Percentiles rank a stretch among this genome's conserved stretches.
These are phyloP conservation scores for Cladorrhinum sp. DNA, from an alignment of 2,329 filamentous ascomycete species.

Conservation along the genomic window DNA sequence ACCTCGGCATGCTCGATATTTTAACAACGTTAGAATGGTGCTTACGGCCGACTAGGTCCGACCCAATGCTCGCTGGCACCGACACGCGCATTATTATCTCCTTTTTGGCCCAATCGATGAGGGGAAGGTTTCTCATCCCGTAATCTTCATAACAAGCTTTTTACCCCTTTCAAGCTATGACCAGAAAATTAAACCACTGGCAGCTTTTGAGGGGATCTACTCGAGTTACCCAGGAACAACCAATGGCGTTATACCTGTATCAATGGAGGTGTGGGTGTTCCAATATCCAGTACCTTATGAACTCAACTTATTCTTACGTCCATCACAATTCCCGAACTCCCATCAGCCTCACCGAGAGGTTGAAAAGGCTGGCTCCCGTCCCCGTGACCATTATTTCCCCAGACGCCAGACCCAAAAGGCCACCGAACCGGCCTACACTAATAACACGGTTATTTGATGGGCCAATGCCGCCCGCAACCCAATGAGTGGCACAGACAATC, in stretches of 20 bases:
- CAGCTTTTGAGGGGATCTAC: not conserved
- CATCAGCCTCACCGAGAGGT: not conserved
- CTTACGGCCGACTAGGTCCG: not conserved
- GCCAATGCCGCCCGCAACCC: conserved; percentile 1
- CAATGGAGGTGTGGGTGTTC: too few species aligned
- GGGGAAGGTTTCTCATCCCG: not conserved
- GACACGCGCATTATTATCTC: not conserved
- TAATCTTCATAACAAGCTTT: not conserved
- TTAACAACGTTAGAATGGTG: not conserved
- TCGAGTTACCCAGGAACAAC: not conserved
- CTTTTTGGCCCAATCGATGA: not conserved
- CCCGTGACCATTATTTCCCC: not conserved
- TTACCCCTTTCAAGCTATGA: not conserved
- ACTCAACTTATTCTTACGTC: too few species aligned
- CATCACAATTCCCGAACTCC: not conserved
- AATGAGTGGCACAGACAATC: conserved; percentile 13
- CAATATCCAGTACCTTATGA: too few species aligned
- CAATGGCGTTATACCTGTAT: not conserved
- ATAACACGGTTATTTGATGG: not conserved
- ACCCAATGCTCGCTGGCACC: not conserved
- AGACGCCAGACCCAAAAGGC: not conserved
- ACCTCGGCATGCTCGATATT: too few species aligned
- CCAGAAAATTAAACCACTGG: too few species aligned
- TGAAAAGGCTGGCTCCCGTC: not conserved
- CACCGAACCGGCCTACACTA: not conserved